These are phyloP conservation scores for Pyrenochaeta sp. DNA, from an alignment of 2,329 filamentous ascomycete genomes.

Conservation along the genomic window DNA sequence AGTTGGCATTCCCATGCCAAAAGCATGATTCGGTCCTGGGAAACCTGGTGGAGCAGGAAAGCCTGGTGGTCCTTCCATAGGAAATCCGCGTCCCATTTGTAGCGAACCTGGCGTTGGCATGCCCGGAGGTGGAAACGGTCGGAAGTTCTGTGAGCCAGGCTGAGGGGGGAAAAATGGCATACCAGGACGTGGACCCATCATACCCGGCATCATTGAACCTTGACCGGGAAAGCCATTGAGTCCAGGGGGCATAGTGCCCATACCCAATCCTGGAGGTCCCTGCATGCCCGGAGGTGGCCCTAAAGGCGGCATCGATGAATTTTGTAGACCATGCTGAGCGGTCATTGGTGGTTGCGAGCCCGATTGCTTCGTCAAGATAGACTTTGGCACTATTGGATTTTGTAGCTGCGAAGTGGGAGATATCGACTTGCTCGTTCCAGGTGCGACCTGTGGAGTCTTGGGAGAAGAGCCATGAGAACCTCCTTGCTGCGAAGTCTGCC, in stretches of 20 bases:
- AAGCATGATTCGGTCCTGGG: constrained; percentile 47
- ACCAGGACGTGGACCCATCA: constrained; percentile 64
- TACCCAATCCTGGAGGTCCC: constrained; percentile 61
- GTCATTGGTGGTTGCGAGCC: constrained; percentile 55
- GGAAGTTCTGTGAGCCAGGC: constrained; percentile 61
- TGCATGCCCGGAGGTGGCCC: constrained; percentile 65
- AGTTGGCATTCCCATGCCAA: constrained; percentile 55
- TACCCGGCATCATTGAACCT: constrained; percentile 61
- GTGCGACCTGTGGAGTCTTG: constrained; percentile 67
- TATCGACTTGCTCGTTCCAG: constrained; percentile 60
- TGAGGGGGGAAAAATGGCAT: constrained; percentile 64
- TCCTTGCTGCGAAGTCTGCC: constrained; percentile 82
- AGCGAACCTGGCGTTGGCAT: constrained; percentile 65
- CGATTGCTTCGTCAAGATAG: constrained; percentile 66
- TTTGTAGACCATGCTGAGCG: constrained; percentile 66
- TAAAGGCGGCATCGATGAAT: constrained; percentile 71
- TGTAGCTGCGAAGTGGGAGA: constrained; percentile 72
- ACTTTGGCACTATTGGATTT: constrained; percentile 71
- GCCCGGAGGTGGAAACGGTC: constrained; percentile 66
- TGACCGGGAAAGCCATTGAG: constrained; percentile 61
- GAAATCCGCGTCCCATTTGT: constrained; percentile 65
- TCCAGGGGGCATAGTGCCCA: constrained; percentile 55
- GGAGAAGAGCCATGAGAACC: constrained; percentile 72
- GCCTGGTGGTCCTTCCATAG: constrained; percentile 60
- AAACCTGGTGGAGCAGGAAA: constrained; percentile 53